Percentiles rank a stretch among this genome's conserved stretches.
Evolutionary conservation across 2,329 filamentous ascomycete species (phyloP).

Genomic region (Pochonia chlamydosporia): DNA sequence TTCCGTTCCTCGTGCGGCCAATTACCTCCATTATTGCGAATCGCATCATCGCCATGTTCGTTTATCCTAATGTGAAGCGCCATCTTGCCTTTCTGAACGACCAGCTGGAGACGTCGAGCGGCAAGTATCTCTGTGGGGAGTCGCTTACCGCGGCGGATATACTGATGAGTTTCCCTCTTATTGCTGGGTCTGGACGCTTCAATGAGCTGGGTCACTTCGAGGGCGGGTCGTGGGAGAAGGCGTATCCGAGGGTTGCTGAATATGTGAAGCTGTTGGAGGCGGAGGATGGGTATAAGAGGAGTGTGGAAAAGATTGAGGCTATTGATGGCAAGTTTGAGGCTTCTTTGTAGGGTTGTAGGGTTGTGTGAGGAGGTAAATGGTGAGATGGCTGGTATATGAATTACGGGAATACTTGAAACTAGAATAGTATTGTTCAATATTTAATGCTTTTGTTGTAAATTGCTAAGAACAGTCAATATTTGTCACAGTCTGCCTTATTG

Average conservation of each 20-base stretch:
- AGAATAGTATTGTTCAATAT: too few species aligned
- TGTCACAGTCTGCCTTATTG: too few species aligned
- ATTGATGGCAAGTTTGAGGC: constrained; percentile 35
- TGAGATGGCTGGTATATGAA: too few species aligned
- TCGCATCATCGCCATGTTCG: constrained; percentile 31
- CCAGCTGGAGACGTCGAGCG: constrained; percentile 39
- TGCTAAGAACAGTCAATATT: too few species aligned
- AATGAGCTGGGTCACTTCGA: constrained; percentile 36
- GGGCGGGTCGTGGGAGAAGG: constrained; percentile 29
- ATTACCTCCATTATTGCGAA: constrained; percentile 40
- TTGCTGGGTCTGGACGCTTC: constrained; percentile 35
- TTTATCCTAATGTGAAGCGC: constrained; percentile 41
- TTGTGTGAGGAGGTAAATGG: neutral
- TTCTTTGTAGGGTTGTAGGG: constrained; percentile 7
- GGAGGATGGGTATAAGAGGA: constrained; percentile 42
- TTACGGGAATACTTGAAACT: too few species aligned
- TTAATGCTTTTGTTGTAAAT: too few species aligned
- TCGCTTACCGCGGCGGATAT: constrained; percentile 47
- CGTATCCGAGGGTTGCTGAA: constrained; percentile 39
- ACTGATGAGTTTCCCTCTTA: constrained; percentile 46
- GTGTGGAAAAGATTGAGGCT: constrained; percentile 42
- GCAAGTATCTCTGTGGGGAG: constrained; percentile 42
- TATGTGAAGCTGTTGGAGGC: constrained; percentile 40
- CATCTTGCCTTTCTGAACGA: constrained; percentile 46
- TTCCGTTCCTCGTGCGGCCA: constrained; percentile 50